Evolutionary conservation across 2,329 filamentous ascomycete species (phyloP).

Genomic region (Epicoccum nigrum): DNA sequence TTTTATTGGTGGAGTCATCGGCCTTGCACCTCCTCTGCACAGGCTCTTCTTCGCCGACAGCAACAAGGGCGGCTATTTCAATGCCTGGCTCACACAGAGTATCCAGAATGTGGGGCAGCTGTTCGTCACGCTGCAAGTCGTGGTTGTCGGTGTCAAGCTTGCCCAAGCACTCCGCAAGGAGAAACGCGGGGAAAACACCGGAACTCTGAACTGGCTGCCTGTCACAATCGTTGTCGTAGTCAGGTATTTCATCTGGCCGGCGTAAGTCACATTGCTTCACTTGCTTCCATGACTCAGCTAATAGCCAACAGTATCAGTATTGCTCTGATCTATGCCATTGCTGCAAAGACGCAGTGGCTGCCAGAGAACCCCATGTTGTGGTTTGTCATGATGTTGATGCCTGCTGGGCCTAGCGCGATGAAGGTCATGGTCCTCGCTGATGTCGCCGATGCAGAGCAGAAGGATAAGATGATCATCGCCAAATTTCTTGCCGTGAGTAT

Average conservation of each 20-base stretch:
- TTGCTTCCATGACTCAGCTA: neutral
- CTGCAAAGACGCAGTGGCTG: slow-evolving; percentile 59
- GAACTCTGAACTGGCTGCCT: slow-evolving; percentile 56
- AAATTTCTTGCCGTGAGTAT: slow-evolving; percentile 56
- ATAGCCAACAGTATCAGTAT: slow-evolving; percentile 53
- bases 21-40: slow-evolving; percentile 65
- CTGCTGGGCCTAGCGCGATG: slow-evolving; percentile 61
- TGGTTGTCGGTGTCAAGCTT: slow-evolving; percentile 71
- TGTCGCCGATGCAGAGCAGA: slow-evolving; percentile 51
- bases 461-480: slow-evolving; percentile 60
- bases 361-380: slow-evolving; percentile 67
- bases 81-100: slow-evolving; percentile 68
- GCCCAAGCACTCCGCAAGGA: slow-evolving; percentile 59
- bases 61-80: slow-evolving; percentile 67
- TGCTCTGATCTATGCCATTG: slow-evolving; percentile 60
- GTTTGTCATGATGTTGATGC: slow-evolving; percentile 69
- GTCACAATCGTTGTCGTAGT: slow-evolving; percentile 60
- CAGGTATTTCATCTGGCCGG: slow-evolving; percentile 67
- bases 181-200: slow-evolving; percentile 51
- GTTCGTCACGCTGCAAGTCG: slow-evolving; percentile 69
- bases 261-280: slow-evolving; percentile 16
- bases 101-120: slow-evolving; percentile 67
- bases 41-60: slow-evolving; percentile 65
- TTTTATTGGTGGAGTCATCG: slow-evolving; percentile 63
- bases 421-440: slow-evolving; percentile 60